Percentiles rank a stretch among this genome's conserved stretches.
phyloP scores from a whole-genome alignment of 2,329 filamentous ascomycete species.

The Apiospora sp. region DNA sequence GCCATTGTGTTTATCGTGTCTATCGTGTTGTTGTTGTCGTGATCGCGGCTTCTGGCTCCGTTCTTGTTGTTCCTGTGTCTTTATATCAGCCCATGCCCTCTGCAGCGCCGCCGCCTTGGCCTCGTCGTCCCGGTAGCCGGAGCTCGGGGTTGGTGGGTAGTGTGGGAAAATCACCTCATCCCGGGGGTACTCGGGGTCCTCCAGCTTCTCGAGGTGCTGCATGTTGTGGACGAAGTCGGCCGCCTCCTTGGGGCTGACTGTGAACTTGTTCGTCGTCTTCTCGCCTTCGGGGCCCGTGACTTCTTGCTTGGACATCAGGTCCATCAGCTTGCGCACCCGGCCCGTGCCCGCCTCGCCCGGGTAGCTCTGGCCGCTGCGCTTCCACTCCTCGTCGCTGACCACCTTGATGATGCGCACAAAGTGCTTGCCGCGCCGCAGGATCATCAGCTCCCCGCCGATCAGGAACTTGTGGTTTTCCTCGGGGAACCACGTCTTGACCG shows the following conservation, averaged over 20 bases:
- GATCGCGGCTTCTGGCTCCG: neutral
- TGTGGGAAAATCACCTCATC: slow-evolving; percentile 19
- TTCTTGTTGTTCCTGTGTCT: neutral
- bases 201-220: neutral
- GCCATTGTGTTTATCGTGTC: neutral
- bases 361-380: slow-evolving; percentile 56
- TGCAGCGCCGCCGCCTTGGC: neutral
- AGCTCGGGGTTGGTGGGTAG: neutral
- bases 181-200: slow-evolving; percentile 3
- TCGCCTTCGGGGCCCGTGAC: neutral
- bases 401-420: slow-evolving; percentile 69
- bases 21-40: no score
- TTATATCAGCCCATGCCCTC: neutral
- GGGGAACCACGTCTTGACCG: slow-evolving; percentile 66
- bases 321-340: slow-evolving; percentile 51
- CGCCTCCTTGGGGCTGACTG: neutral
- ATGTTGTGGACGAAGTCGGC: slow-evolving; percentile 2
- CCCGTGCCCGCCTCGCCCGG: slow-evolving; percentile 62
- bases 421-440: slow-evolving; percentile 70
- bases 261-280: neutral
- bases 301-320: slow-evolving; percentile 31
- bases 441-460: slow-evolving; percentile 65
- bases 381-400: slow-evolving; percentile 63
- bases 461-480: slow-evolving; percentile 67
- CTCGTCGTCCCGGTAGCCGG: neutral